Evolutionary conservation across 1,284 basidiomycete species (phyloP).

Genomic region (Earliella scabrosa): DNA sequence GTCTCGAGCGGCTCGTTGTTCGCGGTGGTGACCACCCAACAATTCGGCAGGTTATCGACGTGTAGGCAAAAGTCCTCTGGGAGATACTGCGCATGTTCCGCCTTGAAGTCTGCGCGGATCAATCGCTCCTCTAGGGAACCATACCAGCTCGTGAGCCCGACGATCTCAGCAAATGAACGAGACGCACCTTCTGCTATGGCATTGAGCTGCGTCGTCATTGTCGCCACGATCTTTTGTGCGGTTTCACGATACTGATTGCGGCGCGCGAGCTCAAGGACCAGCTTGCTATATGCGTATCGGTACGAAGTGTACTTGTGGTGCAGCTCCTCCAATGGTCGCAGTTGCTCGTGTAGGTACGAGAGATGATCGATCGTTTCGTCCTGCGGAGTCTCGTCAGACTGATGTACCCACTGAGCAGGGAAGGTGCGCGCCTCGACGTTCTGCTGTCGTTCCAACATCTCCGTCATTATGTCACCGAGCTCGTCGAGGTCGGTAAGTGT

Average conservation of each 20-base stretch:
- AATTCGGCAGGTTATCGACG: slow-evolving; percentile 71
- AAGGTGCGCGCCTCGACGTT: slow-evolving; percentile 57
- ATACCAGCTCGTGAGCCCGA: background rate
- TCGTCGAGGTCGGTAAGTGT: slow-evolving; percentile 72
- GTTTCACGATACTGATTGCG: slow-evolving; percentile 66
- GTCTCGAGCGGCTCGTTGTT: slow-evolving; percentile 56
- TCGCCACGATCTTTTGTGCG: slow-evolving; percentile 63
- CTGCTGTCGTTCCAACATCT: slow-evolving; percentile 73
- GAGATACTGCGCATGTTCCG: slow-evolving; percentile 68
- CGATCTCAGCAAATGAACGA: background rate
- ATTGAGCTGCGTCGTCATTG: slow-evolving; percentile 65
- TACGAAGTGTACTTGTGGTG: slow-evolving; percentile 68
- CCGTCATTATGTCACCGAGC: slow-evolving; percentile 75
- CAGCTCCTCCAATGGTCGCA: slow-evolving; percentile 64
- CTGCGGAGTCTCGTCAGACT: slow-evolving; percentile 35
- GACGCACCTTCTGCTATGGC: slow-evolving; percentile 65
- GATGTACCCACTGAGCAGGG: background rate
- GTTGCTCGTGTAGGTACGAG: slow-evolving; percentile 57
- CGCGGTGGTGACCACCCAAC: slow-evolving; percentile 65
- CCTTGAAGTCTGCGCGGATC: slow-evolving; percentile 68
- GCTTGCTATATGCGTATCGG: slow-evolving; percentile 69
- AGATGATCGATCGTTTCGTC: slow-evolving; percentile 56
- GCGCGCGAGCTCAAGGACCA: slow-evolving; percentile 74
- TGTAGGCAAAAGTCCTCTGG: slow-evolving; percentile 79
- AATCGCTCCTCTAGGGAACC: slow-evolving; percentile 62